Percentiles rank a stretch among this genome's conserved stretches.
Evolutionary conservation across 495 filamentous ascomycete genomes (phyloP).

Genomic region (Pyronema omphalodes): DNA sequence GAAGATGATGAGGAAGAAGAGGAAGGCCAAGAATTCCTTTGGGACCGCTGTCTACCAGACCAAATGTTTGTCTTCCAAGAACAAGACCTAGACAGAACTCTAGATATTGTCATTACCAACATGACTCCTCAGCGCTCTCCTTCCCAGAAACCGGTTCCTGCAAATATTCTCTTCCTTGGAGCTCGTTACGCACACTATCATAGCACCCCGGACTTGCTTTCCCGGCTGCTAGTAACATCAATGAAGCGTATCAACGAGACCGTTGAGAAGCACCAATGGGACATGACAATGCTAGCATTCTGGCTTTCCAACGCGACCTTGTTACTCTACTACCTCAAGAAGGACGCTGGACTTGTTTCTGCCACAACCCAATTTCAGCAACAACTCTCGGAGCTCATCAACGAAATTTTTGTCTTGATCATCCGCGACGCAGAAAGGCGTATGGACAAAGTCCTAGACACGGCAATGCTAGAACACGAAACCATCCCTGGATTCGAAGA

Average conservation of each 20-base stretch:
- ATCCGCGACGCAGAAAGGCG: slow-evolving; percentile 92
- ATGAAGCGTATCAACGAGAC: slow-evolving; percentile 95
- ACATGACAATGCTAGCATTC: slow-evolving; percentile 97
- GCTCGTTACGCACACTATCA: slow-evolving; percentile 96
- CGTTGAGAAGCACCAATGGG: slow-evolving; percentile 88
- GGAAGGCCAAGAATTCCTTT: slow-evolving; percentile 90
- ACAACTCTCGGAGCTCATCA: slow-evolving; percentile 84
- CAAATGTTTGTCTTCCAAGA: slow-evolving; percentile 99
- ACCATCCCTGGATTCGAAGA: slow-evolving; percentile 96
- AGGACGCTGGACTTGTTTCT: slow-evolving; percentile 64
- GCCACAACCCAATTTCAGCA: slow-evolving; percentile 80
- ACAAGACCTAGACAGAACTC: slow-evolving; percentile 65
- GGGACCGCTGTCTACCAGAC: slow-evolving; percentile 85
- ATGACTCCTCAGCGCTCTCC: slow-evolving; percentile 94
- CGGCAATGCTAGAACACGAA: slow-evolving; percentile 91
- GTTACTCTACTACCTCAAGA: slow-evolving; percentile 88
- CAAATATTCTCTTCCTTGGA: slow-evolving; percentile 89
- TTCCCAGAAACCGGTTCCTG: slow-evolving; percentile 90
- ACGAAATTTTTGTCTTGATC: slow-evolving; percentile 98
- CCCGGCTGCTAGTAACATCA: slow-evolving; percentile 59
- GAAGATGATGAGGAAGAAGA: slow-evolving; percentile 64
- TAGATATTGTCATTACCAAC: slow-evolving; percentile 91
- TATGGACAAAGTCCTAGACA: slow-evolving; percentile 87
- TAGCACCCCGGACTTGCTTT: slow-evolving; percentile 67
- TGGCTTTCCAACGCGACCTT: slow-evolving; percentile 98